Conservation (phyloP, 768 basidiomycete species). For the Fomitopsis pulvina region DNA sequence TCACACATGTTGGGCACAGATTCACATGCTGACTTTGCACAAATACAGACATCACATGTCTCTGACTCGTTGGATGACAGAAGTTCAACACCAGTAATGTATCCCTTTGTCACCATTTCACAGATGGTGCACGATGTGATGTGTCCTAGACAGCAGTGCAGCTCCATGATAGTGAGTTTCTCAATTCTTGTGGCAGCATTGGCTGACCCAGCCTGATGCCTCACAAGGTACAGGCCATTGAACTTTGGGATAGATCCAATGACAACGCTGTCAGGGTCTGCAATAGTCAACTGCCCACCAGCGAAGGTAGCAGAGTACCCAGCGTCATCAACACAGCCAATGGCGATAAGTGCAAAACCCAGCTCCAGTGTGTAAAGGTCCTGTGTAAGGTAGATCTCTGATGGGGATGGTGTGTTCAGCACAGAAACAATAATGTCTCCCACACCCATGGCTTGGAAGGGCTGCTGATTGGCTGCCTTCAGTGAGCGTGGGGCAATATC, state of each 20-base stretch:
- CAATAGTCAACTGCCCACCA: constrained; percentile 9
- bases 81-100: constrained; percentile 26
- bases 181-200: background rate
- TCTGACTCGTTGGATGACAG: constrained; percentile 7
- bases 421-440: constrained; percentile 6
- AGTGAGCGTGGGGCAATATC: too few relatives aligned
- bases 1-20: constrained; percentile 21
- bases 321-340: constrained; percentile 7
- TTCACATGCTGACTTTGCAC: constrained; percentile 32
- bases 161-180: constrained; percentile 10
- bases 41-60: constrained; percentile 35
- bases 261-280: background rate
- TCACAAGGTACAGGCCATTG: constrained; percentile 14
- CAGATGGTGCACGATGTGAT: constrained; percentile 20
- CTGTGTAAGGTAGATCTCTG: constrained; percentile 3
- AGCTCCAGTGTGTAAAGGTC: constrained; percentile 17
- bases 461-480: too few relatives aligned
- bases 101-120: constrained; percentile 21
- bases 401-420: background rate
- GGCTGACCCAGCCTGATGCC: background rate
- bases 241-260: constrained; percentile 9
- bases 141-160: constrained; percentile 30
- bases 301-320: constrained; percentile 7
- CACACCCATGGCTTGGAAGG: constrained; percentile 13
- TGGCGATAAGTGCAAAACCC: constrained; percentile 17